Evolutionary conservation across 192 early-diverging fungal species (phyloP), one percentile per base, ranked within the genome.

Genomic region (Spizellomyces punctatus): DNA sequence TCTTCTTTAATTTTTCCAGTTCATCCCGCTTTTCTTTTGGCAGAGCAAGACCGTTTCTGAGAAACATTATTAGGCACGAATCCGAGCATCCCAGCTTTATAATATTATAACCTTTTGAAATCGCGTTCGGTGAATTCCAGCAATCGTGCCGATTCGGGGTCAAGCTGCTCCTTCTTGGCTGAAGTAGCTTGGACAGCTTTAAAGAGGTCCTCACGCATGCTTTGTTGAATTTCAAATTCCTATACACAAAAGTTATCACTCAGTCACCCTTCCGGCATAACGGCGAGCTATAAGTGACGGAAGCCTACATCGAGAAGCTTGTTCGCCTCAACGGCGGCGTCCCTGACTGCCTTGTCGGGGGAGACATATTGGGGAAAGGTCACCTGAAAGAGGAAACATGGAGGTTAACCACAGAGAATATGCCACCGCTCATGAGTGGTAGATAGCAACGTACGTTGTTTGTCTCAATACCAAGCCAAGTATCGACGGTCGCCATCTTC

Each of bases 111-210:
- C 63, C 92, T 81, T 58, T 82, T 81, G 75, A 85, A 95, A 57
- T 83, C 81, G 17, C 82, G 78, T 43, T 89, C 79, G 21, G 88
- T 87, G 74, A 90, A 89, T 45, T 86, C 81, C 16, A 93, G 78
- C 58, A 94, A 81, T 6, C 94, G 88, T 10, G 81, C 77, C 64
- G 89, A 91, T 74, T 92, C 89, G 6, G 84, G 71, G 17, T 82
- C 83, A 47, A 89, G 46, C 10, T 49, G 17, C 58, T 73, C 72
- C 14, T 67, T 66, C 45, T 78, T 75, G 36, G 50, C 45, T 1
- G 67, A 64, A 46, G 69, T 73, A 27, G 57, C 63, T 36, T 69
- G 36, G 41, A 82, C 63, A 27, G 63, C 59, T 10, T 19, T 22
- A 58, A 73, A 82, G 3, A 82, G 46, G 63, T 82, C 79, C 52